Percentiles rank a stretch among this genome's conserved stretches.
phyloP scores from a whole-genome alignment of 2,329 filamentous ascomycete species.

The Rosellinia necatrix region DNA sequence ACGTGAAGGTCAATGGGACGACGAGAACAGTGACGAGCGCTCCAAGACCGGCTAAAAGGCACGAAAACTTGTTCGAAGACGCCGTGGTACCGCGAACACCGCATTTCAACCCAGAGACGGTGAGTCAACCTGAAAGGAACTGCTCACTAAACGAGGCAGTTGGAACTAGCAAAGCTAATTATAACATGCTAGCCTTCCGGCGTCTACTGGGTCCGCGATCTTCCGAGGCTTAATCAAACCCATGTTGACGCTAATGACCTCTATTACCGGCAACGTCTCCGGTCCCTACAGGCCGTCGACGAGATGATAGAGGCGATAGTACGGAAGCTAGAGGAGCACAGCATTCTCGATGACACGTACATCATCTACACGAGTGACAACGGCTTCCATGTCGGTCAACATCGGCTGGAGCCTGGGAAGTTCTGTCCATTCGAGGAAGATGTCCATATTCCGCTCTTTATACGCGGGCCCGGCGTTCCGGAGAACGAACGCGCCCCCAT shows the following conservation, averaged over 20 bases:
- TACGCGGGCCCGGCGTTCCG: slow-evolving; percentile 59
- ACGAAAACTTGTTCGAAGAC: slow-evolving; percentile 63
- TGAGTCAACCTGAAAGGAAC: slow-evolving; percentile 20
- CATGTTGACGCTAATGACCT: slow-evolving; percentile 53
- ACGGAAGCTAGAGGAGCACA: slow-evolving; percentile 45
- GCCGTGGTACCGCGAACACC: slow-evolving; percentile 63
- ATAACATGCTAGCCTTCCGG: slow-evolving; percentile 37
- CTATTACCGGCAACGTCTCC: slow-evolving; percentile 54
- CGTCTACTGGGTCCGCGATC: slow-evolving; percentile 49
- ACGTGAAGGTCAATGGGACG: slow-evolving; percentile 41
- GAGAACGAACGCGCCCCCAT: slow-evolving; percentile 44
- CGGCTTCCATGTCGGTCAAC: slow-evolving; percentile 63
- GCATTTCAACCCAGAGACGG: slow-evolving; percentile 66
- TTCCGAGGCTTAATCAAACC: slow-evolving; percentile 45
- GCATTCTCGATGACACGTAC: slow-evolving; percentile 54
- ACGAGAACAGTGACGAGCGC: slow-evolving; percentile 40
- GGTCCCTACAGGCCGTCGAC: slow-evolving; percentile 58
- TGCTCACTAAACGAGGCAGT: background rate
- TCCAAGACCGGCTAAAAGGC: slow-evolving; percentile 61
- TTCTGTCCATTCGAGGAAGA: slow-evolving; percentile 63
- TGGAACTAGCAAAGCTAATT: slow-evolving; percentile 3
- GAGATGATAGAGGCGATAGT: slow-evolving; percentile 57
- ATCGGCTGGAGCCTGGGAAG: slow-evolving; percentile 62
- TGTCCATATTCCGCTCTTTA: slow-evolving; percentile 60
- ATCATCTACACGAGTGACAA: slow-evolving; percentile 65